Percentiles rank a stretch among this genome's conserved stretches.
Evolutionary conservation across 768 basidiomycete species (phyloP).

Genomic region (Lactarius psammicola): DNA sequence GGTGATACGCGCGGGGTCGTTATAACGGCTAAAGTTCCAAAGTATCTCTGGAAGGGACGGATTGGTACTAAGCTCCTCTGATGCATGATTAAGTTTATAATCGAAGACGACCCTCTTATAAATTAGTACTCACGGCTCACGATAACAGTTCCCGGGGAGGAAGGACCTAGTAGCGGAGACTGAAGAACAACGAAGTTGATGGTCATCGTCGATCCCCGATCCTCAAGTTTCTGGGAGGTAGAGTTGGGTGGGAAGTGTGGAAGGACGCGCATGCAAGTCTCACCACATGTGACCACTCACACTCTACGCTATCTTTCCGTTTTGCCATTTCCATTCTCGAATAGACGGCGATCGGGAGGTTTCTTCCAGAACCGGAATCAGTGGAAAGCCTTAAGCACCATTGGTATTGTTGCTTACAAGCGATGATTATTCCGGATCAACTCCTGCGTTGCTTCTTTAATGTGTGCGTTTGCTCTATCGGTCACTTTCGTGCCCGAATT

Average conservation of each 20-base stretch:
- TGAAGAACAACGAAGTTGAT: not conserved
- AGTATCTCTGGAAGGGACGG: not conserved
- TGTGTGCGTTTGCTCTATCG: not conserved
- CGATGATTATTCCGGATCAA: not conserved
- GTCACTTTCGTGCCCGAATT: not conserved
- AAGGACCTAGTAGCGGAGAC: not conserved
- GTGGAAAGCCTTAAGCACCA: not conserved
- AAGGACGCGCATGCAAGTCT: not conserved
- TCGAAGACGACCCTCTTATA: not conserved
- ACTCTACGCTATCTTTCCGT: not conserved
- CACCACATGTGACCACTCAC: not conserved
- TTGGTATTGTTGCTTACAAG: not conserved
- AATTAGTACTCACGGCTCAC: too few relatives aligned
- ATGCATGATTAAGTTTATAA: not conserved
- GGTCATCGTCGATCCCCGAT: not conserved
- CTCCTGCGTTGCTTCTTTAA: not conserved
- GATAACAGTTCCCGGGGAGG: not conserved
- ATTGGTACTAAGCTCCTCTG: not conserved
- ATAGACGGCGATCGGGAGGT: not conserved
- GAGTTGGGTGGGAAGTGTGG: not conserved
- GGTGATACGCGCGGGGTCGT: not conserved
- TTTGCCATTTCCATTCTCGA: not conserved
- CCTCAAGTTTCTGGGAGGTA: not conserved
- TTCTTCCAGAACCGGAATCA: not conserved
- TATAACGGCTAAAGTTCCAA: not conserved